These are phyloP conservation scores for Mycena citricolor DNA, from an alignment of 1,284 basidiomycete species.

Conservation along the genomic window DNA sequence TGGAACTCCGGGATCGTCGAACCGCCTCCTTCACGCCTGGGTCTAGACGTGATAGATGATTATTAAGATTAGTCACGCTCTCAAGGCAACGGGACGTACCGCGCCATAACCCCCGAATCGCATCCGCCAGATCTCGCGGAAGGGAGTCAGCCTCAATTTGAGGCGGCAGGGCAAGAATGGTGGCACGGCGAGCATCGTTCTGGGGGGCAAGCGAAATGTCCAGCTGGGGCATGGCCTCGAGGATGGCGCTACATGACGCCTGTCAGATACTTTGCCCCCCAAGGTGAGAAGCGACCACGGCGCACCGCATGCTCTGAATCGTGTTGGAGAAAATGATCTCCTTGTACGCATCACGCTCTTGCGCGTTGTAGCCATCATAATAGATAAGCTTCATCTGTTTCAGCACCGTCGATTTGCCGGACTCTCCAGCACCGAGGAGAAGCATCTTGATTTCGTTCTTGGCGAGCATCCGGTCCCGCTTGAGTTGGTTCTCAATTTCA, in stretches of 20 bases:
- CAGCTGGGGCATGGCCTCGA: slow-evolving; percentile 83
- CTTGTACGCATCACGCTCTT: slow-evolving; percentile 93
- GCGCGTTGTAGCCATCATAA: slow-evolving; percentile 86
- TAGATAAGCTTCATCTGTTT: slow-evolving; percentile 98
- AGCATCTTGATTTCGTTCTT: slow-evolving; percentile 97
- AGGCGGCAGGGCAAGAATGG: slow-evolving; percentile 79
- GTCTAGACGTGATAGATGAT: no score
- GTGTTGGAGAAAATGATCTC: slow-evolving; percentile 98
- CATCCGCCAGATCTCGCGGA: slow-evolving; percentile 78
- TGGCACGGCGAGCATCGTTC: slow-evolving; percentile 74
- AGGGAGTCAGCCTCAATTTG: slow-evolving; percentile 86
- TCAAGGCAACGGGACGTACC: slow-evolving; percentile 9
- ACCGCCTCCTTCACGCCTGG: slow-evolving; percentile 84
- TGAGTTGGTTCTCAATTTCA: slow-evolving; percentile 95
- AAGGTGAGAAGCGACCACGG: no score
- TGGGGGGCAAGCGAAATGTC: slow-evolving; percentile 47
- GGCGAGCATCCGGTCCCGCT: slow-evolving; percentile 87
- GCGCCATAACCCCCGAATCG: slow-evolving; percentile 83
- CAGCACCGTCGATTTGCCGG: slow-evolving; percentile 90
- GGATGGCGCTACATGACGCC: slow-evolving; percentile 72
- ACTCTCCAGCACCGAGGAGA: slow-evolving; percentile 90
- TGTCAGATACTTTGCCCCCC: no score
- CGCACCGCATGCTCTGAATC: slow-evolving; percentile 90
- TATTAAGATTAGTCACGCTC: neutral
- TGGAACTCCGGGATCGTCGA: slow-evolving; percentile 90